phyloP scores from a whole-genome alignment of 176 grass and related monocot species.

The Secale cereale region DNA sequence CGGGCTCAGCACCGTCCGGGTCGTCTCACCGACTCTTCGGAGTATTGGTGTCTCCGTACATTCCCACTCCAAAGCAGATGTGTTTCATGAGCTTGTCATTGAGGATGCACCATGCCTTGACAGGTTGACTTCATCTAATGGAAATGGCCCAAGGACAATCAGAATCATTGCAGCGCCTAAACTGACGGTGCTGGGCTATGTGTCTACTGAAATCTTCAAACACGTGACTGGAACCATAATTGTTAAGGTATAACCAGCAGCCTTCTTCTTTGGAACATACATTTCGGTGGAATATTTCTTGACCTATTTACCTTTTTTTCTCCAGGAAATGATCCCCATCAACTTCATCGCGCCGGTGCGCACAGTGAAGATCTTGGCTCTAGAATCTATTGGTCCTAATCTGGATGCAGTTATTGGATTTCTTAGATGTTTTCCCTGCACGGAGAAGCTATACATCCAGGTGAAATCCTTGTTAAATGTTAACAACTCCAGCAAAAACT shows the following conservation, averaged over 20 bases:
- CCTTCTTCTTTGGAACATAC: neutral
- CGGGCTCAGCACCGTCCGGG: neutral
- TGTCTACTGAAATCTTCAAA: neutral
- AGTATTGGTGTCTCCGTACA: neutral
- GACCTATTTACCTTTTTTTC: neutral
- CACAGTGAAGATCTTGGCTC: slow-evolving; percentile 6
- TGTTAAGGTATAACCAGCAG: neutral
- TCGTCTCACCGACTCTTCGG: neutral
- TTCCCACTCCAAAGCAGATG: neutral
- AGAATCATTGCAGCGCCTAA: neutral
- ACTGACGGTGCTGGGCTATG: neutral
- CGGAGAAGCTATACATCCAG: neutral
- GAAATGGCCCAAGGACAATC: neutral
- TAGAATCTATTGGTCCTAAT: neutral
- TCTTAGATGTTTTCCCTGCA: slow-evolving; percentile 12
- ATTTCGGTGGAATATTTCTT: neutral
- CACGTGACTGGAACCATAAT: neutral
- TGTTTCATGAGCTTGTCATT: neutral
- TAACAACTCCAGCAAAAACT: neutral
- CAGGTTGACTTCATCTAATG: neutral
- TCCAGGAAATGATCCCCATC: neutral
- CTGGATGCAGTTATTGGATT: neutral
- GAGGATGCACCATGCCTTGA: slow-evolving; percentile 15
- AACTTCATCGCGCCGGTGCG: neutral
- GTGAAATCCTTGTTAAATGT: neutral